Evolutionary conservation across 2,329 filamentous ascomycete genomes (phyloP), one percentile per base, ranked within the genome.

Genomic region (Alternaria arborescens): DNA sequence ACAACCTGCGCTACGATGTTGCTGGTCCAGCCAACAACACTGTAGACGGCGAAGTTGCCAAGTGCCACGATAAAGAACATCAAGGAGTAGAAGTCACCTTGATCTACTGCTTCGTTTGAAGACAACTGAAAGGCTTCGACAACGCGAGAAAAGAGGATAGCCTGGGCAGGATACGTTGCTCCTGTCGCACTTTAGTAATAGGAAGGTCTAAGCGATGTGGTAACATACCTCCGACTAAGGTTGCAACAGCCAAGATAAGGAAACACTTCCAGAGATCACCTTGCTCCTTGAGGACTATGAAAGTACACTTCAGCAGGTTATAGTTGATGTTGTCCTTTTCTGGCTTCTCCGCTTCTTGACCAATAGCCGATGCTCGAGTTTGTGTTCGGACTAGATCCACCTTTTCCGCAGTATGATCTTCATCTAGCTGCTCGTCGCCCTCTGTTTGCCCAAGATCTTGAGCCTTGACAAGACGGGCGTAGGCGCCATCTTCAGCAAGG

Each of bases 401-500:
- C 32, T 66, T 68, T 20, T 70, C 64, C 26, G 52, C 46, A 8
- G 34, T 52, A 6, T 67, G 52, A 4, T 70, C 70, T 38, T 76
- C 68, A 11, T 61, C 58, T 3, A 32, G n/a, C 8, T 42, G 22
- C 6, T 70, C 70, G 34, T 76, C 66, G 6, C 38, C 26, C 60
- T 70, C 41, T 22, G 62, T 58, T 20, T 68, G 62, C 5, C 78
- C 80, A 5, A 85, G 78, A 61, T 84, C 80, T 70, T 86, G 84
- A 16, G 82, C 79, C 20, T 73, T 74, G 3, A 86, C 83, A 12
- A 99, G 87, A 56, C 89, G 90, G 78, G 86, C 58, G 78, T 98
- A 99, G 8, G 93, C 90, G n/a, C 88, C 89, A 64, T 87, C 82
- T 60, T 80, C 84, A 68, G 89, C 88, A 2, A 98, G 81, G 10